Evolutionary conservation across 208 protist genomes (phyloP), one percentile per base, ranked within the genome.

Genomic region (Trypanosoma rangeli): DNA sequence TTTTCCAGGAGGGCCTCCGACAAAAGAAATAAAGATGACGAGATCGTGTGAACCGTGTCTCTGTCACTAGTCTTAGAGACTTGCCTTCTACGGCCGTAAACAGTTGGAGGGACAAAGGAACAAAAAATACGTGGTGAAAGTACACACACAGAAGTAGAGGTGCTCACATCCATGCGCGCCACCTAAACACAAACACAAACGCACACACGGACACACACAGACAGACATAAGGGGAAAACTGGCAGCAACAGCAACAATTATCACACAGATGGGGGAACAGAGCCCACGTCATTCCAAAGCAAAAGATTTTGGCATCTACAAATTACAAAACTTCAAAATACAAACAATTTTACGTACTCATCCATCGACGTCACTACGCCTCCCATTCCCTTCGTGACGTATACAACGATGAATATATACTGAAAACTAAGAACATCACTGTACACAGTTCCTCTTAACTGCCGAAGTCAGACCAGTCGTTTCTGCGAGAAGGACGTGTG

Each of bases 401-500:
- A 26, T 26, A 26, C 20, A 53, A 18, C 1, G 1, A 59, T 59
- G 37, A 20, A 59, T 59, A 59, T 59, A 62, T 49, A 60, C 20
- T 39, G 48, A 33, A n/a, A 64, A 29, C 42, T 64, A 52, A 16
- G 8, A 29, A 16, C 22, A 29, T 35, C 42, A 50, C n/a, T 8
- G 22, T 53, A 20, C 9, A 12, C 20, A 26, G 16, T 12, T 68
- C 26, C 35, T 31, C 61, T 3, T 24, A 2, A 22, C 4, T 2
- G 22, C 20, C 52, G 22, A 53, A 7, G 49, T 71, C 50, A 7
- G 49, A 49, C 76, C 59, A 82, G 35, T 82, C 65, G 39, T 68
- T 66, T 37, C 63, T 28, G 29, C 57, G 62, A 48, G 71, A 80
- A 33, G 33, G 35, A 15, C 57, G 68, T 20, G 46, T 61, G 22